Evolutionary conservation across 306 rosid genomes (phyloP).

Genomic region (Cicer yamashitae): DNA sequence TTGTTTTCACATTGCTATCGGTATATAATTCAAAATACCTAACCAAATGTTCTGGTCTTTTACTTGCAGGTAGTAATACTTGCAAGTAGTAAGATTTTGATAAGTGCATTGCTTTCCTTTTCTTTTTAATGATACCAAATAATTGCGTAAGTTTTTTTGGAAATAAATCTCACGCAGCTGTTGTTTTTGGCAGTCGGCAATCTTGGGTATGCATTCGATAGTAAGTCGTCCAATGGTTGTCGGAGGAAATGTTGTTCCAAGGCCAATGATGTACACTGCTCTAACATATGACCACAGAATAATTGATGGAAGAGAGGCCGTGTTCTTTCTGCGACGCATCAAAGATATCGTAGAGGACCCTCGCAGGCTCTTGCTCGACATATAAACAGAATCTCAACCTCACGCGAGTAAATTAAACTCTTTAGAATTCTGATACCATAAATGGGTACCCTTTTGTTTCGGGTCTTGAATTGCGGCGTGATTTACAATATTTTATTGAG

Average conservation of each 20-base stretch:
- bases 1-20: slow-evolving; percentile 16
- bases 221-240: slow-evolving; percentile 75
- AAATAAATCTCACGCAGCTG: slow-evolving; percentile 22
- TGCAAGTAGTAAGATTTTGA: slow-evolving; percentile 11
- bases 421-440: slow-evolving; percentile 47
- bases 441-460: slow-evolving; percentile 40
- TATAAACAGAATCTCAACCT: slow-evolving; percentile 48
- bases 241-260: slow-evolving; percentile 69
- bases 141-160: background rate
- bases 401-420: slow-evolving; percentile 36
- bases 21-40: background rate
- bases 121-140: background rate
- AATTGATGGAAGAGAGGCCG: slow-evolving; percentile 95
- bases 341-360: slow-evolving; percentile 82
- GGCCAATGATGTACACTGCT: slow-evolving; percentile 84
- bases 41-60: slow-evolving; percentile 8
- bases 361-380: slow-evolving; percentile 78
- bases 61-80: background rate
- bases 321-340: slow-evolving; percentile 78
- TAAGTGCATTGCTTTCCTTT: background rate
- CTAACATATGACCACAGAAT: slow-evolving; percentile 85
- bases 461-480: slow-evolving; percentile 49
- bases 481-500: slow-evolving; percentile 46
- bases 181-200: slow-evolving; percentile 70
- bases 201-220: slow-evolving; percentile 92